Evolutionary conservation across 1,284 basidiomycete species (phyloP).

Genomic region (Leccinum subatratum): DNA sequence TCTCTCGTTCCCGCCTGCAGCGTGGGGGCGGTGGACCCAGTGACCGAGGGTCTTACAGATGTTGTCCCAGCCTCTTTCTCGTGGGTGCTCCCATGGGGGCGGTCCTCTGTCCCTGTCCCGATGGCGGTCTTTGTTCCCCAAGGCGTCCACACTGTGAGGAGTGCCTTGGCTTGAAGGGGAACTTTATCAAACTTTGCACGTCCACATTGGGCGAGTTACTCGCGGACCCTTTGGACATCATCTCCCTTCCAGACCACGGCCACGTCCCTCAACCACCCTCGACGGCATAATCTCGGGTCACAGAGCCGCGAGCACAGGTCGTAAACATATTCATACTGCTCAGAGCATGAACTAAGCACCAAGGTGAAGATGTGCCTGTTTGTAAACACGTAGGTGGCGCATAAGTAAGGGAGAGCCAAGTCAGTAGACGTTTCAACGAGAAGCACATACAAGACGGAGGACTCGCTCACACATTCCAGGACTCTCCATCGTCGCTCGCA

Average conservation of each 20-base stretch:
- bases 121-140: too few relatives aligned
- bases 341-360: constrained; percentile 69
- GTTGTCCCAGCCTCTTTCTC: too few relatives aligned
- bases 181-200: background rate
- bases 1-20: too few relatives aligned
- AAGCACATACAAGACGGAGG: constrained; percentile 11
- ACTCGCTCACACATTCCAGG: constrained; percentile 54
- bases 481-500: constrained; percentile 49
- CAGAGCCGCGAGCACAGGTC: constrained; percentile 69
- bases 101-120: too few relatives aligned
- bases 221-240: constrained; percentile 27
- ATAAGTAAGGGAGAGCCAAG: background rate
- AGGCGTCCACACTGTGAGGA: too few relatives aligned
- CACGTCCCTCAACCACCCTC: constrained; percentile 49
- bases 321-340: constrained; percentile 59
- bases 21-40: too few relatives aligned
- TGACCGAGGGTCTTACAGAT: too few relatives aligned
- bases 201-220: constrained; percentile 18
- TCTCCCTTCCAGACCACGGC: constrained; percentile 34
- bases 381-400: constrained; percentile 22
- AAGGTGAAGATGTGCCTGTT: constrained; percentile 51
- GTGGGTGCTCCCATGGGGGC: too few relatives aligned
- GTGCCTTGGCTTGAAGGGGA: too few relatives aligned
- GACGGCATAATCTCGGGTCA: constrained; percentile 62
- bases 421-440: constrained; percentile 6